Conservation (phyloP, 306 rosid genomes). For the Citrullus amarus region DNA sequence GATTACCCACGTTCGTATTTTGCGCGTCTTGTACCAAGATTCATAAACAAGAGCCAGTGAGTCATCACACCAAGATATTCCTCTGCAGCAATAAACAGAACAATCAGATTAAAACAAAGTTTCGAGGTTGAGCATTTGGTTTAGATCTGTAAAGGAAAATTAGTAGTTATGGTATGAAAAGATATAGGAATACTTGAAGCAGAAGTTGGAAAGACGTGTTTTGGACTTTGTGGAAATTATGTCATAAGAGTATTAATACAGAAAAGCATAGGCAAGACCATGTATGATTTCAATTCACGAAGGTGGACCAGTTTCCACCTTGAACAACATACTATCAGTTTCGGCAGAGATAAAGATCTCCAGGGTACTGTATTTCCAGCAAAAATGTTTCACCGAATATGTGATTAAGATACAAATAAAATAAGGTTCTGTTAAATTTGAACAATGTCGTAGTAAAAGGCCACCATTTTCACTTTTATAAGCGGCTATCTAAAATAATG, state of each 20-base stretch:
- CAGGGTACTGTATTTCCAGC: not conserved
- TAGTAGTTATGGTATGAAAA: not conserved
- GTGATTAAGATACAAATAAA: not conserved
- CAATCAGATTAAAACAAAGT: not conserved
- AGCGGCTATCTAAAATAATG: not conserved
- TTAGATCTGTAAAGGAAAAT: not conserved
- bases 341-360: not conserved
- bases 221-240: not conserved
- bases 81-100: constrained; percentile 40
- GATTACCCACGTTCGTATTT: constrained; percentile 66
- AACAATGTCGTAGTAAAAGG: not conserved
- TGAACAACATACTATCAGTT: not conserved
- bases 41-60: constrained; percentile 83
- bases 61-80: constrained; percentile 93
- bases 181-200: not conserved
- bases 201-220: not conserved
- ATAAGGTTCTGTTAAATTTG: not conserved
- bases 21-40: constrained; percentile 93
- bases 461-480: not conserved
- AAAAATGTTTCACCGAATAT: not conserved
- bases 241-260: not conserved
- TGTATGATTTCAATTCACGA: not conserved
- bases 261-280: not conserved
- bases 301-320: constrained; percentile 1
- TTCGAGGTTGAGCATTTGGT: not conserved